Conservation (phyloP, 2,329 filamentous ascomycete genomes). For the Aspergillus transmontanensis region DNA sequence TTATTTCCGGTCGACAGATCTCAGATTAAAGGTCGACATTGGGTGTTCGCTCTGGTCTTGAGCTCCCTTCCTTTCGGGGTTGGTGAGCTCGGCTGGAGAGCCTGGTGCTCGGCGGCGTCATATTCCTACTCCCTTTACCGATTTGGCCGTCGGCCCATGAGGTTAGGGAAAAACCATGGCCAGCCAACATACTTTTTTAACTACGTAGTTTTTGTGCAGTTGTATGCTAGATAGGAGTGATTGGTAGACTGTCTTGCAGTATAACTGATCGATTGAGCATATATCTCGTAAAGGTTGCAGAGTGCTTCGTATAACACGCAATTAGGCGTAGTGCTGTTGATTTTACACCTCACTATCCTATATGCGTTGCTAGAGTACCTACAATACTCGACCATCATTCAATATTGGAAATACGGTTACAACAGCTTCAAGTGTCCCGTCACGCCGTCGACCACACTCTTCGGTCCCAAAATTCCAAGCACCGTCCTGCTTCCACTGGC, state of each 20-base stretch:
- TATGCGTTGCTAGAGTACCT: background rate
- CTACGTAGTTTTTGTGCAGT: slow-evolving; percentile 3
- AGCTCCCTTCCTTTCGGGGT: slow-evolving; percentile 58
- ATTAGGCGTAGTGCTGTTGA: background rate
- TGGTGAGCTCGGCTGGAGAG: slow-evolving; percentile 68
- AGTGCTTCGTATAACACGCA: background rate
- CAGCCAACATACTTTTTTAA: slow-evolving; percentile 60
- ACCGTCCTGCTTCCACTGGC: slow-evolving; percentile 91
- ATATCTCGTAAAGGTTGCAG: background rate
- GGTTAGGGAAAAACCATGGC: slow-evolving; percentile 88
- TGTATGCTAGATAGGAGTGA: background rate
- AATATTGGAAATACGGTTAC: slow-evolving; percentile 45
- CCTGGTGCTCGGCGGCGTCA: slow-evolving; percentile 65
- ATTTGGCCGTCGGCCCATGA: slow-evolving; percentile 83
- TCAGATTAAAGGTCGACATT: slow-evolving; percentile 70
- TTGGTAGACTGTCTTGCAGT: background rate
- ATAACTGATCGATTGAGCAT: background rate
- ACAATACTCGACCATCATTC: background rate
- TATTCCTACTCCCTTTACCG: slow-evolving; percentile 88
- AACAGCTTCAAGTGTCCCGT: slow-evolving; percentile 84
- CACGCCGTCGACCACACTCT: slow-evolving; percentile 81
- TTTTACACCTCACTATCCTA: background rate
- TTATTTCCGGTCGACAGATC: slow-evolving; percentile 94
- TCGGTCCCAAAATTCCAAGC: slow-evolving; percentile 79
- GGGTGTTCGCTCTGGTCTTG: slow-evolving; percentile 57